Conservation (phyloP, 2,329 filamentous ascomycete genomes). For the Sclerotinia trifoliorum region DNA sequence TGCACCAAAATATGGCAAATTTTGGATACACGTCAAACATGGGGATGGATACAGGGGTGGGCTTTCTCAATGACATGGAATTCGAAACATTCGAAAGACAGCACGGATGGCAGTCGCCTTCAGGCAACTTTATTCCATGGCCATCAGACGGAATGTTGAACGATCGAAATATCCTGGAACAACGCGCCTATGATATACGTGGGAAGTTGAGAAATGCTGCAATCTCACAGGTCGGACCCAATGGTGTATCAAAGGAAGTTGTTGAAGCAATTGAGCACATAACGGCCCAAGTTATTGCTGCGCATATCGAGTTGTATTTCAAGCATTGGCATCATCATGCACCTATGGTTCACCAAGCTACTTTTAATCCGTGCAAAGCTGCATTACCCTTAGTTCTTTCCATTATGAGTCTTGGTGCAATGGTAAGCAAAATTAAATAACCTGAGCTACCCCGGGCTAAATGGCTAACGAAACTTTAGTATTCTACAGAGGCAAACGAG, state of each 20-base stretch:
- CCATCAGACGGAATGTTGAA: constrained; percentile 27
- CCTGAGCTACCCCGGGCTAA: constrained; percentile 12
- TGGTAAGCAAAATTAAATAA: constrained; percentile 29
- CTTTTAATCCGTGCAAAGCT: constrained; percentile 37
- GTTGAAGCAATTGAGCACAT: constrained; percentile 36
- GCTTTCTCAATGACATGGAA: constrained; percentile 34
- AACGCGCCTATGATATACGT: constrained; percentile 35
- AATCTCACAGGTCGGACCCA: constrained; percentile 28
- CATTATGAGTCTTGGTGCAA: constrained; percentile 38
- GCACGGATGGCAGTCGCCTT: constrained; percentile 33
- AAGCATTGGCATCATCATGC: constrained; percentile 40
- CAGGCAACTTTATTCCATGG: constrained; percentile 32
- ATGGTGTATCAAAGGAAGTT: constrained; percentile 31
- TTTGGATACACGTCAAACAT: constrained; percentile 26
- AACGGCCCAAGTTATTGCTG: constrained; percentile 33
- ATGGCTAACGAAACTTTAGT: constrained; percentile 27
- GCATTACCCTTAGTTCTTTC: constrained; percentile 37
- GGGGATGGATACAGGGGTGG: constrained; percentile 26
- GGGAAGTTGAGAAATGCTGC: constrained; percentile 36
- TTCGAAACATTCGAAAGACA: constrained; percentile 35
- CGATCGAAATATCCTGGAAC: constrained; percentile 32
- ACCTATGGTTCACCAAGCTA: constrained; percentile 38
- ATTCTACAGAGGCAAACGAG: constrained; percentile 32
- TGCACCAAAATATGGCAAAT: not conserved
- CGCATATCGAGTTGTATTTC: constrained; percentile 38